These are phyloP conservation scores for Cladophialophora exuberans DNA, from an alignment of 2,329 filamentous ascomycete genomes.

Conservation along the genomic window DNA sequence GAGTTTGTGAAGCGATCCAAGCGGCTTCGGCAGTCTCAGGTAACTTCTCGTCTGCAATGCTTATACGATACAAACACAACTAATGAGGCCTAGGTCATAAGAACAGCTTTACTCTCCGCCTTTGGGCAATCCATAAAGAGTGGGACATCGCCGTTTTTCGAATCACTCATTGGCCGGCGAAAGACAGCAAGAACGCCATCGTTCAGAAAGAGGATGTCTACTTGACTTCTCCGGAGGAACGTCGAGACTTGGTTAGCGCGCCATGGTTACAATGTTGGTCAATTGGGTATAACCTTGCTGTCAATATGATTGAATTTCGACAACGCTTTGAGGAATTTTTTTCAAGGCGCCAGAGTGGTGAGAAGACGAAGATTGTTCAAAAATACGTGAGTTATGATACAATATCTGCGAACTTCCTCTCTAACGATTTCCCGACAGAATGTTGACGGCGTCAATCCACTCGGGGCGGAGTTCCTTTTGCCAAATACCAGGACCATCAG, in stretches of 20 bases:
- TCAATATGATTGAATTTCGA: slow-evolving; percentile 1
- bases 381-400: slow-evolving; percentile 7
- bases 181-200: not conserved
- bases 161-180: slow-evolving; percentile 5
- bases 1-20: slow-evolving; percentile 11
- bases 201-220: slow-evolving; percentile 7
- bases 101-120: slow-evolving; percentile 9
- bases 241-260: not conserved
- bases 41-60: slow-evolving; percentile 3
- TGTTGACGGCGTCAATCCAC: too few relatives aligned
- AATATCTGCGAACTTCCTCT: not conserved
- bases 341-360: not conserved
- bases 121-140: slow-evolving; percentile 13
- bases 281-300: slow-evolving; percentile 10
- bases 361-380: slow-evolving; percentile 6
- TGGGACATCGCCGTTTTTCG: slow-evolving; percentile 17
- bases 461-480: too few relatives aligned
- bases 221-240: slow-evolving; percentile 3
- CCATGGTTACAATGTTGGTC: slow-evolving; percentile 4
- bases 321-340: not conserved
- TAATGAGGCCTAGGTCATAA: slow-evolving; percentile 2
- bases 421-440: too few relatives aligned
- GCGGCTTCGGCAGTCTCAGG: not conserved
- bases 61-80: not conserved
- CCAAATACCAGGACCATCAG: too few relatives aligned